phyloP scores from a whole-genome alignment of 2,329 filamentous ascomycete species.

The Fusarium sp. region DNA sequence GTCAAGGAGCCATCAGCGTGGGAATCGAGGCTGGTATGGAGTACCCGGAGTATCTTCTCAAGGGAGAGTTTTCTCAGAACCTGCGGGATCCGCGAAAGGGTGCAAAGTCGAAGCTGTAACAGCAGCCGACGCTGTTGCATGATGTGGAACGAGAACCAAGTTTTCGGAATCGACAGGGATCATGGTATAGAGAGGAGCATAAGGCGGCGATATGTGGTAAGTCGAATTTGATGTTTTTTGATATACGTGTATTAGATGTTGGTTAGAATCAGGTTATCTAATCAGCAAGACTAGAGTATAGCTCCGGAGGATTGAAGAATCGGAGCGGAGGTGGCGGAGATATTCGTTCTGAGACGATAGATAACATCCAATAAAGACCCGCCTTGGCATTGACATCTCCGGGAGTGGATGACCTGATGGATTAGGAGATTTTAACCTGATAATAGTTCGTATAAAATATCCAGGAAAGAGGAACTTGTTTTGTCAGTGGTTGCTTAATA shows the following conservation, averaged over 20 bases:
- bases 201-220: background rate
- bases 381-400: constrained; percentile 32
- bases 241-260: background rate
- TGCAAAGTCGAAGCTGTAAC: constrained; percentile 59
- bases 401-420: constrained; percentile 25
- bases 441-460: background rate
- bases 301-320: background rate
- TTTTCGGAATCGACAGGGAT: background rate
- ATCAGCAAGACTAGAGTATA: constrained; percentile 7
- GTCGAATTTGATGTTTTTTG: background rate
- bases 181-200: background rate
- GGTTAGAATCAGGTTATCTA: constrained; percentile 12
- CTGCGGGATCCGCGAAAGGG: constrained; percentile 55
- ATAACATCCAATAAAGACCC: constrained; percentile 21
- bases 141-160: background rate
- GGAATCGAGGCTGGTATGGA: constrained; percentile 64
- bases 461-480: background rate
- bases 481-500: background rate
- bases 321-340: constrained; percentile 44
- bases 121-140: background rate
- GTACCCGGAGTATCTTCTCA: constrained; percentile 67
- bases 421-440: background rate
- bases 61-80: constrained; percentile 54
- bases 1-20: constrained; percentile 63
- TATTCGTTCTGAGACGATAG: constrained; percentile 29